Conservation (phyloP, 805 yeast genomes). For the Kodamaea jinghongensis region DNA sequence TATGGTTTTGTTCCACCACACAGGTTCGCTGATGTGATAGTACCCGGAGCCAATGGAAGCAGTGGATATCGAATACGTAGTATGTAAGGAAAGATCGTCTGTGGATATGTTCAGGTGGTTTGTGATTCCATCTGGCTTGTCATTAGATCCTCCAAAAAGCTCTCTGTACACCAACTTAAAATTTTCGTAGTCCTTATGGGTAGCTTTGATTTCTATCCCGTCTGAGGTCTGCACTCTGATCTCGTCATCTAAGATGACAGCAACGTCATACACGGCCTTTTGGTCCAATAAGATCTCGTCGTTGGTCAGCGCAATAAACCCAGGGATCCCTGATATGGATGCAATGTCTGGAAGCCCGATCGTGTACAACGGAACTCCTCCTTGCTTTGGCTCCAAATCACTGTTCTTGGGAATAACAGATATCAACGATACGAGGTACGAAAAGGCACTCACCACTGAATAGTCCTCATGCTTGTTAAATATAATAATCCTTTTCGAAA, state of each 20-base stretch:
- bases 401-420: slow-evolving; percentile 62
- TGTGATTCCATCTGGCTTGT: slow-evolving; percentile 9
- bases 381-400: slow-evolving; percentile 10
- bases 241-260: slow-evolving; percentile 24
- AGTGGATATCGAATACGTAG: slow-evolving; percentile 21
- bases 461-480: slow-evolving; percentile 16
- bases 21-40: slow-evolving; percentile 23
- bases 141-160: slow-evolving; percentile 5
- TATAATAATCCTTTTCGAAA: slow-evolving; percentile 53
- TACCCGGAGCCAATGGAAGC: slow-evolving; percentile 1
- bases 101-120: slow-evolving; percentile 16
- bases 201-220: slow-evolving; percentile 22
- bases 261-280: slow-evolving; percentile 47
- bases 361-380: slow-evolving; percentile 50
- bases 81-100: slow-evolving; percentile 31
- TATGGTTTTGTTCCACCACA: slow-evolving; percentile 40
- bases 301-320: slow-evolving; percentile 60
- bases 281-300: slow-evolving; percentile 65
- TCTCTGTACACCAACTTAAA: slow-evolving; percentile 32
- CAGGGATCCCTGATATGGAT: slow-evolving; percentile 23
- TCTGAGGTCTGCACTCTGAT: slow-evolving; percentile 14
- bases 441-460: slow-evolving; percentile 33
- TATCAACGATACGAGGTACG: slow-evolving; percentile 58
- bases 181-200: slow-evolving; percentile 36
- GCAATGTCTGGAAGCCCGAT: slow-evolving; percentile 58